These are phyloP conservation scores for Stachybotrys chlorohalonatus DNA, from an alignment of 2,329 filamentous ascomycete genomes.

Conservation along the genomic window DNA sequence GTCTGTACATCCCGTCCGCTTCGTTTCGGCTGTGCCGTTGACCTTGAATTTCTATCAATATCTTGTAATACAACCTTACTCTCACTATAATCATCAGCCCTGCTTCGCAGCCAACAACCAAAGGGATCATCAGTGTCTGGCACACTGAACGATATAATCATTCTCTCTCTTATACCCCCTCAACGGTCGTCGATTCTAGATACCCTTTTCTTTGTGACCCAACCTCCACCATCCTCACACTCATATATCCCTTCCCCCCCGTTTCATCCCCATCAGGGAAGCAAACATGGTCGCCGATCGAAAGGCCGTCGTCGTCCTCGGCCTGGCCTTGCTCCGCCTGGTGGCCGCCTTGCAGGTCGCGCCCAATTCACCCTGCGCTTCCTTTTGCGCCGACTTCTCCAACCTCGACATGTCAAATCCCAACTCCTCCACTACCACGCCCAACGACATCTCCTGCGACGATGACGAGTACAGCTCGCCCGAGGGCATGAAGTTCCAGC, in stretches of 20 bases:
- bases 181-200: background rate
- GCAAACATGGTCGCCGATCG: background rate
- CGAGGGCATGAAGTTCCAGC: slow-evolving; percentile 35
- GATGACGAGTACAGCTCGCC: slow-evolving; percentile 32
- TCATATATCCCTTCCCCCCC: background rate
- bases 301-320: slow-evolving; percentile 2
- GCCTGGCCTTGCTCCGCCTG: slow-evolving; percentile 8
- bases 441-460: slow-evolving; percentile 37
- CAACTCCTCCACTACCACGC: slow-evolving; percentile 33
- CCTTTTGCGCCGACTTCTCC: slow-evolving; percentile 36
- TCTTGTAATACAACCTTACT: background rate
- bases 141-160: background rate
- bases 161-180: background rate
- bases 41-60: background rate
- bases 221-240: background rate
- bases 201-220: background rate
- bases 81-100: background rate
- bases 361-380: slow-evolving; percentile 44
- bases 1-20: background rate
- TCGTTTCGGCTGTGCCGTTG: slow-evolving; percentile 1
- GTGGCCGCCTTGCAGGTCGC: slow-evolving; percentile 38
- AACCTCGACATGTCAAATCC: slow-evolving; percentile 33
- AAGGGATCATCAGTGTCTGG: background rate
- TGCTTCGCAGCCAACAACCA: background rate
- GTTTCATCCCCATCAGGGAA: background rate